Conservation (phyloP, 2,329 filamentous ascomycete genomes). For the Aspergillus carbonarius region DNA sequence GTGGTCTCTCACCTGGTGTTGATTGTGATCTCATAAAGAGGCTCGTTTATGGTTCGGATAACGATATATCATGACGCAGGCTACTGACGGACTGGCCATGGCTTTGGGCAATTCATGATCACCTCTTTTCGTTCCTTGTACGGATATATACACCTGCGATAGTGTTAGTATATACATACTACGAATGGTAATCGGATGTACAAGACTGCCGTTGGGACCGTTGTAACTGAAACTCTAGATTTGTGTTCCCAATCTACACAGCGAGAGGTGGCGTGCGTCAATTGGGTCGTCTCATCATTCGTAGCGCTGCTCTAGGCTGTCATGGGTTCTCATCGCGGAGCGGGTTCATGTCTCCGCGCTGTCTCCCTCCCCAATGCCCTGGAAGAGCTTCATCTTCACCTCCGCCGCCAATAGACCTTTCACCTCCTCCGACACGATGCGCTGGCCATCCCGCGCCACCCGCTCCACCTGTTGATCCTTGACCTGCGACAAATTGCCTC, state of each 20-base stretch:
- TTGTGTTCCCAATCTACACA: background rate
- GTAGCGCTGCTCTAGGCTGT: background rate
- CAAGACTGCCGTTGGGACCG: background rate
- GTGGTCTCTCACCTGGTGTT: slow-evolving; percentile 5
- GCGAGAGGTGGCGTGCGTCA: background rate
- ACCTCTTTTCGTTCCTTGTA: slow-evolving; percentile 10
- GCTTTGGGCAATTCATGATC: slow-evolving; percentile 8
- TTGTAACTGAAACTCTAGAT: no score
- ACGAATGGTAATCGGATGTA: background rate
- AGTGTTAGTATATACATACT: slow-evolving; percentile 5
- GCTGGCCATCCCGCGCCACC: slow-evolving; percentile 56
- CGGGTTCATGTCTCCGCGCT: slow-evolving; percentile 16
- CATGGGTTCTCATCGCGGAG: background rate
- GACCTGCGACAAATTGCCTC: slow-evolving; percentile 26
- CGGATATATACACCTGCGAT: slow-evolving; percentile 15
- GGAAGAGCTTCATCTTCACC: slow-evolving; percentile 54
- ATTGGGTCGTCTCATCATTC: slow-evolving; percentile 3
- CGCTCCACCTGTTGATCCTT: slow-evolving; percentile 53
- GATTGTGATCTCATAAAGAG: background rate
- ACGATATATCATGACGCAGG: slow-evolving; percentile 21
- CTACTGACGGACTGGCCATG: slow-evolving; percentile 13
- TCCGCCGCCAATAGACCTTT: slow-evolving; percentile 49
- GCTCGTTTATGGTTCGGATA: slow-evolving; percentile 16
- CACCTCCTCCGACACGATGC: slow-evolving; percentile 57
- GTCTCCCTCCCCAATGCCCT: slow-evolving; percentile 36